phyloP scores from a whole-genome alignment of 2,329 filamentous ascomycete species.

The Ceratocystis cacaofunesta region DNA sequence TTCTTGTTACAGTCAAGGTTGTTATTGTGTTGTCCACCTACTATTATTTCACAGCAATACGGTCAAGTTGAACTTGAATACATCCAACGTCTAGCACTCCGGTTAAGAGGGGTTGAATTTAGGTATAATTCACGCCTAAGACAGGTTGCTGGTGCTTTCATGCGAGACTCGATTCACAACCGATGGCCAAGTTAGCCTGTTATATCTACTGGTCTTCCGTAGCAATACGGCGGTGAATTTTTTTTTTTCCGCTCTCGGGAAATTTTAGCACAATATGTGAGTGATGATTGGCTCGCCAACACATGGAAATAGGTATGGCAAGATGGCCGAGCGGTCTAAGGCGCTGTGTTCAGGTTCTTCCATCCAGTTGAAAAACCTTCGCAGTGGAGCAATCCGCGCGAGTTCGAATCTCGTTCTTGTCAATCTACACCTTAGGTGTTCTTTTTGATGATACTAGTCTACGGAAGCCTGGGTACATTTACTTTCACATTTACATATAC shows the following conservation, averaged over 20 bases:
- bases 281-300: too few species aligned
- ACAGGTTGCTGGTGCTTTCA: too few species aligned
- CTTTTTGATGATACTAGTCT: too few species aligned
- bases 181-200: background rate
- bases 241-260: background rate
- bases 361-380: background rate
- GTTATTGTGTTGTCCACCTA: background rate
- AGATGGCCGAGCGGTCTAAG: slow-evolving; percentile 16
- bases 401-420: slow-evolving; percentile 22
- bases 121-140: too few species aligned
- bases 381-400: slow-evolving; percentile 18
- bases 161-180: too few species aligned
- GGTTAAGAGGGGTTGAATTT: too few species aligned
- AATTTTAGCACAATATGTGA: background rate
- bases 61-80: too few species aligned
- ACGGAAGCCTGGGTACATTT: too few species aligned
- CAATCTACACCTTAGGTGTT: slow-evolving; percentile 14
- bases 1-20: background rate
- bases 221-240: background rate
- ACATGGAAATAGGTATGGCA: background rate
- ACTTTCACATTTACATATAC: too few species aligned
- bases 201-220: background rate
- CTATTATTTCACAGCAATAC: background rate
- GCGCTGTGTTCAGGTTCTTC: slow-evolving; percentile 13
- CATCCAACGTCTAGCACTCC: too few species aligned